phyloP scores from a whole-genome alignment of 139 green algal genomes.

The Chlorella sp. region DNA sequence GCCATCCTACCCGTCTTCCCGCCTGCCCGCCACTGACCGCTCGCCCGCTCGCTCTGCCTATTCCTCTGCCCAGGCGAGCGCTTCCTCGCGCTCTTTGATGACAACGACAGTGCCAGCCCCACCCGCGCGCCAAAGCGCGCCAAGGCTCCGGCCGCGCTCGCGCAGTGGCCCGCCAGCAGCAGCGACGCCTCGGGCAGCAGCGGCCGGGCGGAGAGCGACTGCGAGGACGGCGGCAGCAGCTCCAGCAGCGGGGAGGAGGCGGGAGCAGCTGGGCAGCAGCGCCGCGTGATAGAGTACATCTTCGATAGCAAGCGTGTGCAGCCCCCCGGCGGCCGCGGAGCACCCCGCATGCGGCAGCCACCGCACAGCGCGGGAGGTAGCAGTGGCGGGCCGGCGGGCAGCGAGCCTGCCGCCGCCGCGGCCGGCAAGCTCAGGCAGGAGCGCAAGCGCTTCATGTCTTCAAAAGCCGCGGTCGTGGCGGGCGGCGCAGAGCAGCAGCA shows the following conservation, averaged over 20 bases:
- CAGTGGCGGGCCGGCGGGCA: neutral
- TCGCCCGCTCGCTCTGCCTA: too few relatives aligned
- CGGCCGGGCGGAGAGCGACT: too few relatives aligned
- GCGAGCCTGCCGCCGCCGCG: neutral
- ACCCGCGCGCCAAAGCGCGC: neutral
- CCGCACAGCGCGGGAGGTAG: neutral
- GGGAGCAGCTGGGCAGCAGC: neutral
- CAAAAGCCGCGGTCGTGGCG: conserved; percentile 43
- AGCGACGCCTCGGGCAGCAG: neutral
- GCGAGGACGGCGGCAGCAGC: neutral
- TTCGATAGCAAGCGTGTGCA: conserved; percentile 5
- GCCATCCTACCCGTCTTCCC: too few relatives aligned
- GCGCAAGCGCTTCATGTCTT: conserved; percentile 67
- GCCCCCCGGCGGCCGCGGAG: neutral
- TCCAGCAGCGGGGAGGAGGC: conserved; percentile 1
- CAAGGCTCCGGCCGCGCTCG: neutral
- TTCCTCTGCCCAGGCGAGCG: conserved; percentile 52
- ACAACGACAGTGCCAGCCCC: conserved; percentile 13
- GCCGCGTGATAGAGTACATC: conserved; percentile 22
- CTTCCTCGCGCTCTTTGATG: conserved; percentile 64
- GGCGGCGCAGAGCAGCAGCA: neutral
- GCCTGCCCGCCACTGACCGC: too few relatives aligned
- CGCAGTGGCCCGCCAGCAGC: neutral
- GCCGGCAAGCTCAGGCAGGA: conserved; percentile 14
- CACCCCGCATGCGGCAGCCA: neutral